Base-by-base conservation (phyloP, 2,329 filamentous ascomycete species). In the Berkeleyomyces basicola region DNA sequence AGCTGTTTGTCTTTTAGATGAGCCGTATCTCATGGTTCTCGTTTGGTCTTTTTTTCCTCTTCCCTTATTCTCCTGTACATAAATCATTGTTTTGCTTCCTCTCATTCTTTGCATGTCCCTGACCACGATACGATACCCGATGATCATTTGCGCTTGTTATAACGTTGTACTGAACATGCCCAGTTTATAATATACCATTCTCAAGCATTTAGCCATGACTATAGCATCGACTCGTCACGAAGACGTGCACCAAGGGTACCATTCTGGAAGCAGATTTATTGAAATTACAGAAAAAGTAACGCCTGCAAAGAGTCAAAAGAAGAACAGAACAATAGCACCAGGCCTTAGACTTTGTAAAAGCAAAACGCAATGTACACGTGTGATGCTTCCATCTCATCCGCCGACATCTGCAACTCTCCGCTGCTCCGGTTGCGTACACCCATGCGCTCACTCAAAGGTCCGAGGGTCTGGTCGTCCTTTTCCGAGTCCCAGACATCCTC, bases 291-390 rank as follows among this genome's bases (percentile, higher is more conserved):
- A 55, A n/a, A 55, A 59, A 44, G 3, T 11, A 39, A 55, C 3
- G 9, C 2, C 5, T 11, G 4, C 11, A 55, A 39, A 37, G 23
- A 36, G 10, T 11, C 10, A n/a, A 53, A 40, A 39, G n/a, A 40
- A 55, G 16, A 9, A 43, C 37, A 49, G 47, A 39, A 39, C 11
- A 16, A 59, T 16, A 9, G 62, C 5, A 11, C 23, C 33, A 7
- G 16, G 11, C 9, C 33, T 67, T 78, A 93, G 55, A 95, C 89
- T 77, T 96, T 96, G 75, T 96, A 95, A 74, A 97, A 97, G 75
- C 90, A 96, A 70, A 97, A 97, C 1, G 88, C 91, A 69, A 95
- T 82, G 70, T 97, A 97, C 70, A 97, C 95, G 68, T 82, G 84
- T 9, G 87, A 89, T 53, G 93, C 93, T 72, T 97, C 91, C 81